These are phyloP conservation scores for Cadophora gregata DNA, from an alignment of 2,329 filamentous ascomycete species.

Conservation along the genomic window DNA sequence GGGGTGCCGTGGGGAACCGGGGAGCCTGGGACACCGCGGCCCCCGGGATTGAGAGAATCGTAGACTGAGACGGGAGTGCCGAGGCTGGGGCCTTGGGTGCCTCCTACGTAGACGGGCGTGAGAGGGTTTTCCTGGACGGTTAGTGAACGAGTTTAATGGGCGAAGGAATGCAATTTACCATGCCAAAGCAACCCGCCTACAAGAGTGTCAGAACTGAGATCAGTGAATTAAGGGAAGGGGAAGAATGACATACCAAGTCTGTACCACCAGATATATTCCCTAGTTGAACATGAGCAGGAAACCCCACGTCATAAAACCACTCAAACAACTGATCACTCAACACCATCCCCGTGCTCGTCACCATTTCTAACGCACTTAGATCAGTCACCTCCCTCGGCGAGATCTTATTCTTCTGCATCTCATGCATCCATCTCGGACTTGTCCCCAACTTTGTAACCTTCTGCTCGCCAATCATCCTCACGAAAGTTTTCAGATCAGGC, in stretches of 20 bases:
- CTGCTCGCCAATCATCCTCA: conserved; percentile 67
- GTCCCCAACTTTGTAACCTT: conserved; percentile 75
- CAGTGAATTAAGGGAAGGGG: not conserved
- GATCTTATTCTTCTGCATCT: conserved; percentile 69
- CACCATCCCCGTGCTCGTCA: conserved; percentile 83
- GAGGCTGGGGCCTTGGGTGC: conserved; percentile 58
- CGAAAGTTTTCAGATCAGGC: conserved; percentile 67
- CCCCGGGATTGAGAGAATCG: conserved; percentile 61
- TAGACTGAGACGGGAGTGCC: conserved; percentile 64
- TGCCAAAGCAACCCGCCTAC: conserved; percentile 61
- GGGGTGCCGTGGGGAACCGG: conserved; percentile 62
- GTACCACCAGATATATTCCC: conserved; percentile 80
- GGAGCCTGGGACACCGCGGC: conserved; percentile 50
- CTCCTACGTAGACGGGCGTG: conserved; percentile 66
- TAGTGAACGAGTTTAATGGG: not conserved
- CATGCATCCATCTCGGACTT: conserved; percentile 78
- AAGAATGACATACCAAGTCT: conserved; percentile 63
- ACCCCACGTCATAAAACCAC: conserved; percentile 75
- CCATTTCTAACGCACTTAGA: conserved; percentile 63
- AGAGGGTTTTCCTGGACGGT: conserved; percentile 65
- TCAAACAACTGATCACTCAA: conserved; percentile 77
- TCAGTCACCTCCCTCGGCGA: conserved; percentile 63
- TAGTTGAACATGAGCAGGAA: conserved; percentile 70
- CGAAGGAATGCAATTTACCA: conserved; percentile 63
- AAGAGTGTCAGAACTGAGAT: not conserved